phyloP scores from a whole-genome alignment of 1,284 basidiomycete species.

The Trametes sp. region DNA sequence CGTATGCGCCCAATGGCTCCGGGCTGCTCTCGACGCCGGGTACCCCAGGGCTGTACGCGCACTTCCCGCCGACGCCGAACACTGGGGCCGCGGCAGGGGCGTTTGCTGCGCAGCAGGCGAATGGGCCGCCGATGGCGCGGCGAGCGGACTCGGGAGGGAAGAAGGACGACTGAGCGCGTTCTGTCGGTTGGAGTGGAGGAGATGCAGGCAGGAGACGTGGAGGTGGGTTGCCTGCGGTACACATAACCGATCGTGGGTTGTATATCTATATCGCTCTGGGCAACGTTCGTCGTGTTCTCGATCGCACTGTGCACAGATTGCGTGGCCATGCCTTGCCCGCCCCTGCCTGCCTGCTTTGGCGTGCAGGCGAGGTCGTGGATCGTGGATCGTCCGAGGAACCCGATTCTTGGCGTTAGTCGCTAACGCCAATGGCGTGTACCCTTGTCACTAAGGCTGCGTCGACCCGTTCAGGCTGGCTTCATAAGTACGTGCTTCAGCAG shows the following conservation, averaged over 20 bases:
- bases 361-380: too few relatives aligned
- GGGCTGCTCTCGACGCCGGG: conserved; percentile 33
- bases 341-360: not conserved
- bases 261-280: conserved; percentile 20
- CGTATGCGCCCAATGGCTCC: conserved; percentile 28
- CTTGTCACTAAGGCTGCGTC: too few relatives aligned
- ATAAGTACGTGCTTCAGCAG: too few relatives aligned
- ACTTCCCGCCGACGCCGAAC: conserved; percentile 51
- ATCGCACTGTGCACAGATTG: not conserved
- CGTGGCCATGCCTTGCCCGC: not conserved
- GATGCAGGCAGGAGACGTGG: not conserved
- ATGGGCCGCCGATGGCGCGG: conserved; percentile 40
- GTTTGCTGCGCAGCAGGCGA: conserved; percentile 37
- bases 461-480: too few relatives aligned
- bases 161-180: conserved; percentile 52
- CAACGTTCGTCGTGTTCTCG: conserved; percentile 7
- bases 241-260: conserved; percentile 1
- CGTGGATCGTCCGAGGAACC: too few relatives aligned
- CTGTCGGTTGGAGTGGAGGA: not conserved
- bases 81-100: conserved; percentile 18
- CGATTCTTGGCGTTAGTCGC: too few relatives aligned
- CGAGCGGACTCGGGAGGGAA: conserved; percentile 35
- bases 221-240: not conserved
- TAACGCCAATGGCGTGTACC: too few relatives aligned
- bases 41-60: conserved; percentile 38